These are phyloP conservation scores for Hypoxylon fragiforme DNA, from an alignment of 495 filamentous ascomycete genomes.

Conservation along the genomic window DNA sequence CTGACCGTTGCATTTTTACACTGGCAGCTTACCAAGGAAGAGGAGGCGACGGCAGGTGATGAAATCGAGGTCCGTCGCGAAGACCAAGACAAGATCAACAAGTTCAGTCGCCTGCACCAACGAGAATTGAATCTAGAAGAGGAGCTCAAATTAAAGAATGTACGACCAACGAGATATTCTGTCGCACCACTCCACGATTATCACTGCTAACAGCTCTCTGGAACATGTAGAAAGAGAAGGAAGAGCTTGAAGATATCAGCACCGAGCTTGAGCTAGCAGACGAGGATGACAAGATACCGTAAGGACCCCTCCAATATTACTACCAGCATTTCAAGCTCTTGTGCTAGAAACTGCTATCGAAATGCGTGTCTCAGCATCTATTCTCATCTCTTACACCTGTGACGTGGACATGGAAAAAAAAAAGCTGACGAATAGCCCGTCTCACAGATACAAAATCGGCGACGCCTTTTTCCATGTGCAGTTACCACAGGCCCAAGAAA, in stretches of 20 bases:
- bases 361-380: not conserved
- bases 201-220: conserved; percentile 28
- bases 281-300: conserved; percentile 93
- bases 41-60: conserved; percentile 74
- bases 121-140: conserved; percentile 77
- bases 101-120: conserved; percentile 92
- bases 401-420: not conserved
- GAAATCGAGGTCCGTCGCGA: conserved; percentile 92
- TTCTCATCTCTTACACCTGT: not conserved
- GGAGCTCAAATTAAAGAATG: conserved; percentile 79
- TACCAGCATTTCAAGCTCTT: too few relatives aligned
- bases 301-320: conserved; percentile 32
- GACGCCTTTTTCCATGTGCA: conserved; percentile 91
- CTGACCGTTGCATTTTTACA: conserved; percentile 15
- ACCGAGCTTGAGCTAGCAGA: conserved; percentile 92
- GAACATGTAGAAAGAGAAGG: conserved; percentile 84
- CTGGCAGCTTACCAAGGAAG: conserved; percentile 85
- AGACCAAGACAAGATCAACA: conserved; percentile 98
- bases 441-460: conserved; percentile 85
- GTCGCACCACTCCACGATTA: not conserved
- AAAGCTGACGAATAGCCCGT: conserved; percentile 21
- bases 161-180: conserved; percentile 45
- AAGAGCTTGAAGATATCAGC: conserved; percentile 90
- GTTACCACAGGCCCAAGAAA: conserved; percentile 77
- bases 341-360: too few relatives aligned